Conservation (phyloP, 1,284 basidiomycete genomes). For the Cutaneotrichosporon dermatis region DNA sequence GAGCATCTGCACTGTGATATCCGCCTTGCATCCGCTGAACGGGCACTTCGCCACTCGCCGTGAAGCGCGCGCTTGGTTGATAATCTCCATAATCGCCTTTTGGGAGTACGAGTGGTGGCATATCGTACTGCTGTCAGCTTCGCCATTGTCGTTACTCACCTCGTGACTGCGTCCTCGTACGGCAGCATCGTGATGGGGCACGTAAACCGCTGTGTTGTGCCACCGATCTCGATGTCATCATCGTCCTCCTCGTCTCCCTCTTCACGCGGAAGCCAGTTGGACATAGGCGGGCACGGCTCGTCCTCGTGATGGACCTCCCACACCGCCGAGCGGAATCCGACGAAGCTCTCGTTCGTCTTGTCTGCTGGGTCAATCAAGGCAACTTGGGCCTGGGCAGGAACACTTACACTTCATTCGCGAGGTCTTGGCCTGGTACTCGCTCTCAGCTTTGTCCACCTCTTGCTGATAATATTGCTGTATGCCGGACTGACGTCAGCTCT, state of each 20-base stretch:
- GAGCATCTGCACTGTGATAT: neutral
- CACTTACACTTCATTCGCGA: slow-evolving; percentile 17
- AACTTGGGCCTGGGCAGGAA: too few species aligned
- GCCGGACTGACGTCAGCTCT: slow-evolving; percentile 4
- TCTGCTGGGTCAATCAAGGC: slow-evolving; percentile 18
- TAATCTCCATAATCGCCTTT: slow-evolving; percentile 17
- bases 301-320: slow-evolving; percentile 64
- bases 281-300: slow-evolving; percentile 67
- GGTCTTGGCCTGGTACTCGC: slow-evolving; percentile 28
- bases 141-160: slow-evolving; percentile 26
- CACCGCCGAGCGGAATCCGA: slow-evolving; percentile 60
- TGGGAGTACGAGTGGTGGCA: slow-evolving; percentile 32
- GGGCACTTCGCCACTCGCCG: neutral
- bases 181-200: slow-evolving; percentile 68
- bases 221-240: slow-evolving; percentile 75
- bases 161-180: slow-evolving; percentile 64
- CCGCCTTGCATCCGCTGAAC: slow-evolving; percentile 1
- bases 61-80: slow-evolving; percentile 1
- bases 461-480: slow-evolving; percentile 13
- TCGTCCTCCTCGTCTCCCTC: slow-evolving; percentile 71
- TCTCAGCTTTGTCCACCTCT: slow-evolving; percentile 8
- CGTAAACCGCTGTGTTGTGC: slow-evolving; percentile 70
- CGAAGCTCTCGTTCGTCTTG: slow-evolving; percentile 58
- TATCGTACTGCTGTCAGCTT: slow-evolving; percentile 50
- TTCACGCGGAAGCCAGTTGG: slow-evolving; percentile 63